These are phyloP conservation scores for Vaccinium vitisidaea DNA, from an alignment of 148 eudicot species.

Conservation along the genomic window DNA sequence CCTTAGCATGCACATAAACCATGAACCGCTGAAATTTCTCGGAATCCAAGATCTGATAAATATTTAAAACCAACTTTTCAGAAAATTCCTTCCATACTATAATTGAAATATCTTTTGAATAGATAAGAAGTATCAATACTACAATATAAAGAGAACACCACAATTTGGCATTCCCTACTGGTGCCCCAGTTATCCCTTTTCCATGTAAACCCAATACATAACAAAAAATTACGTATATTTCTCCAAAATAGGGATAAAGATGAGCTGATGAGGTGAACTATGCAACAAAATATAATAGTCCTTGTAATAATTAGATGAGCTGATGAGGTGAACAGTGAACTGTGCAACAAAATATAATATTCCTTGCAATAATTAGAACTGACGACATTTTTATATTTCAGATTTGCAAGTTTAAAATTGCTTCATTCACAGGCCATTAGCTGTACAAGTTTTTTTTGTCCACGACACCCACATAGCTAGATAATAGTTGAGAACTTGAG, in stretches of 20 bases:
- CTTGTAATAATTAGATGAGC: background rate
- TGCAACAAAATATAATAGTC: background rate
- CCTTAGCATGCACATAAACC: constrained; percentile 55
- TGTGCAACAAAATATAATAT: too few species aligned
- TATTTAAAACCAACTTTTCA: constrained; percentile 24
- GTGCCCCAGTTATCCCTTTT: background rate
- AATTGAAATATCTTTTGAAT: background rate
- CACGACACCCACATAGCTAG: background rate
- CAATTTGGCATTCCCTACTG: background rate
- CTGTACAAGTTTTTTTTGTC: background rate
- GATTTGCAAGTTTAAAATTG: background rate
- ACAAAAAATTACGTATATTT: background rate
- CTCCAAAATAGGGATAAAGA: background rate
- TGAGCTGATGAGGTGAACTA: background rate
- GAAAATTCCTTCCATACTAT: constrained; percentile 9
- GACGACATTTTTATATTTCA: too few species aligned
- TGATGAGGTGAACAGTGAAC: too few species aligned
- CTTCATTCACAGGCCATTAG: too few species aligned
- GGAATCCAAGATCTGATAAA: constrained; percentile 30
- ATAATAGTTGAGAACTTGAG: background rate
- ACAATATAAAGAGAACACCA: background rate
- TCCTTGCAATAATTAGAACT: too few species aligned
- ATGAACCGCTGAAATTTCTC: constrained; percentile 43
- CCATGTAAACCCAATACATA: background rate
- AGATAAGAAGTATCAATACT: background rate